Evolutionary conservation across 2,329 filamentous ascomycete species (phyloP), one percentile per base, ranked within the genome.

Genomic region (Trichoderma hamatum): DNA sequence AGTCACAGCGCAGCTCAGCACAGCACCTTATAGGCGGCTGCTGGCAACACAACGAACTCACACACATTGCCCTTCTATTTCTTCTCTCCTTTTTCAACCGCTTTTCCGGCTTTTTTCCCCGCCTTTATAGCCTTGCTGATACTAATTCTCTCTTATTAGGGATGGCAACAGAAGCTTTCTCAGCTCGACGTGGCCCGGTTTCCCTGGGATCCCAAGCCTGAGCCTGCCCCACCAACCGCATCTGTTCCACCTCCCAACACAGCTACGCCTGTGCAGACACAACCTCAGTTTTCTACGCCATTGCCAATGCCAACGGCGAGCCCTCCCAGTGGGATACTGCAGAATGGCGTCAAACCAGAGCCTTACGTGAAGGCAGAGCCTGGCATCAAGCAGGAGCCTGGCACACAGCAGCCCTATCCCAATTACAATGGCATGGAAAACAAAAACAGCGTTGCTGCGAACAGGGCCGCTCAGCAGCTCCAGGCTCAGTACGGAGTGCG

Each of bases 111-210:
- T 26, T 3, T 52, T 36, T 21, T 19, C 60, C 36, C 36, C 43
- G 43, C 13, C n/a, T 6, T 5, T 9, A 36, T 30, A 26, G 16
- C 11, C 46, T 46, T 26, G 64, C 66, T 68, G 24, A 71, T 74
- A 78, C 72, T 76, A n/a, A 43, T 71, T 63, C 60, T 34, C 56
- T 56, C 70, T 72, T 52, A 67, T 58, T 75, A 98, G 94, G 92
- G 90, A 82, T 99, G 96, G 96, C 94, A 98, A 84, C 86, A 90
- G 75, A 97, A 96, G 81, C 86, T 99, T 43, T 92, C 94, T 1
- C 89, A 89, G 74, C 89, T 96, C 73, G 89, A 91, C 73, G 91
- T 98, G 71, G 96, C 96, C 70, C 84, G 88, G 69, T 97, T 98
- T 78, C 95, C 96, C 13, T 99, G 96, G 96, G 96, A 99, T 78